Evolutionary conservation across 139 green algal genomes (phyloP).

Genomic region (Penium margaritaceum): DNA sequence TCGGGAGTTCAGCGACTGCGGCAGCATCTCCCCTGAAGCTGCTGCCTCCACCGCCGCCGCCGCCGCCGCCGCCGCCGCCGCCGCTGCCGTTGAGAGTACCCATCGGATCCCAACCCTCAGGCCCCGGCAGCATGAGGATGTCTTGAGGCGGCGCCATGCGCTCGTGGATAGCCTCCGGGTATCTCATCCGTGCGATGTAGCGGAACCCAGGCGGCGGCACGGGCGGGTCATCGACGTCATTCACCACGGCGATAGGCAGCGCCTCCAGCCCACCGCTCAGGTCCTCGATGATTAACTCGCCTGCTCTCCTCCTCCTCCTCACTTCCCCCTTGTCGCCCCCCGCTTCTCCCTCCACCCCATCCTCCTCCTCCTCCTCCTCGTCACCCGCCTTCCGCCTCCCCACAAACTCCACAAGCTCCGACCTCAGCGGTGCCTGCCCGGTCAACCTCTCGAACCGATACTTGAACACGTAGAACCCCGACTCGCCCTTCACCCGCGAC

Average conservation of each 20-base stretch:
- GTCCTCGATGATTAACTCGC: too few species aligned
- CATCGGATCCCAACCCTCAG: too few species aligned
- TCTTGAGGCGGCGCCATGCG: background rate
- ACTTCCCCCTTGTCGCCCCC: too few species aligned
- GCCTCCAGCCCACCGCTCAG: constrained; percentile 18
- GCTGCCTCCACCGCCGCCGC: background rate
- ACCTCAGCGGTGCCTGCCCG: constrained; percentile 18
- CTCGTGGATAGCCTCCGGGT: background rate
- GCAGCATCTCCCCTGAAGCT: background rate
- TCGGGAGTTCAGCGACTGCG: background rate
- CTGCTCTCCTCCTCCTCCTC: too few species aligned
- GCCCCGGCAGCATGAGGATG: background rate
- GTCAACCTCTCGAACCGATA: constrained; percentile 28
- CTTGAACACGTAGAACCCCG: constrained; percentile 22
- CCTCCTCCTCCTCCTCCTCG: background rate
- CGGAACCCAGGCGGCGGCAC: constrained; percentile 23
- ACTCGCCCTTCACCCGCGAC: background rate
- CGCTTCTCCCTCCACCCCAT: too few species aligned
- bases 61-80: background rate
- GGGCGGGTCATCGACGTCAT: constrained; percentile 38
- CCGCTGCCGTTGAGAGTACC: too few species aligned
- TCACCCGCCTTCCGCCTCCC: constrained; percentile 1
- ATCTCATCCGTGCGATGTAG: constrained; percentile 17
- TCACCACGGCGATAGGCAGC: constrained; percentile 19
- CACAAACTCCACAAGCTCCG: constrained; percentile 32